Conservation (phyloP, 2,329 filamentous ascomycete species). For the Elsinoe fawcettii region DNA sequence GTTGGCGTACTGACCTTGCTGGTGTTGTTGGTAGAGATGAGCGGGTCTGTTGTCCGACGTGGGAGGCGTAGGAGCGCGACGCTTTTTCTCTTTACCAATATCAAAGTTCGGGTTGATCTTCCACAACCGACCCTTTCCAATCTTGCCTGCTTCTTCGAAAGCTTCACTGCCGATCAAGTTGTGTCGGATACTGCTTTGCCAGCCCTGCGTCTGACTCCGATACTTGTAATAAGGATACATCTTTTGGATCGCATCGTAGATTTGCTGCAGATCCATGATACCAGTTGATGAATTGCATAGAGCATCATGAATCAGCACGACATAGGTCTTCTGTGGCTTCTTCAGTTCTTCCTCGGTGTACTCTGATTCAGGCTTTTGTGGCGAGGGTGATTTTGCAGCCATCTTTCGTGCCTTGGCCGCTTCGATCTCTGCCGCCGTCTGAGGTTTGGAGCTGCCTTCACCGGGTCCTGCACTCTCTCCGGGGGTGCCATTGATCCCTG, state of each 20-base stretch:
- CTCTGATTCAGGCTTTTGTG: constrained; percentile 55
- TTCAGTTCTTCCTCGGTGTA: constrained; percentile 67
- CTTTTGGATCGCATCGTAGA: constrained; percentile 56
- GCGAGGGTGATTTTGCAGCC: constrained; percentile 49
- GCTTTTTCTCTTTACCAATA: constrained; percentile 50
- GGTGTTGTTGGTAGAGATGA: constrained; percentile 19
- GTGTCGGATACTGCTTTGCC: constrained; percentile 60
- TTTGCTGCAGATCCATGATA: constrained; percentile 57
- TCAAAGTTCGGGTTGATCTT: constrained; percentile 51
- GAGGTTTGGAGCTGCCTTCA: constrained; percentile 3
- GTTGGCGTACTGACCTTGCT: constrained; percentile 17
- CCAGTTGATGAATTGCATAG: constrained; percentile 48
- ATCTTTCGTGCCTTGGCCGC: constrained; percentile 41
- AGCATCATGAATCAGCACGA: constrained; percentile 56
- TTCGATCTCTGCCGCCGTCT: constrained; percentile 17
- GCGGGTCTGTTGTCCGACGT: constrained; percentile 14
- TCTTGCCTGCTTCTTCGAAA: constrained; percentile 54
- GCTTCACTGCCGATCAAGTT: constrained; percentile 52
- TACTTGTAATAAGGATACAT: constrained; percentile 60
- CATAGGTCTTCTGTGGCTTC: constrained; percentile 58
- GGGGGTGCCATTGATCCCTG: background rate
- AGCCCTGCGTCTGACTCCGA: constrained; percentile 51
- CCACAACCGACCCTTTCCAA: constrained; percentile 58
- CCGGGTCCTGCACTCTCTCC: background rate
- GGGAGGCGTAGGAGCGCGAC: constrained; percentile 40